These are phyloP conservation scores for Beauveria caledonica DNA, from an alignment of 2,329 filamentous ascomycete species.

Conservation along the genomic window DNA sequence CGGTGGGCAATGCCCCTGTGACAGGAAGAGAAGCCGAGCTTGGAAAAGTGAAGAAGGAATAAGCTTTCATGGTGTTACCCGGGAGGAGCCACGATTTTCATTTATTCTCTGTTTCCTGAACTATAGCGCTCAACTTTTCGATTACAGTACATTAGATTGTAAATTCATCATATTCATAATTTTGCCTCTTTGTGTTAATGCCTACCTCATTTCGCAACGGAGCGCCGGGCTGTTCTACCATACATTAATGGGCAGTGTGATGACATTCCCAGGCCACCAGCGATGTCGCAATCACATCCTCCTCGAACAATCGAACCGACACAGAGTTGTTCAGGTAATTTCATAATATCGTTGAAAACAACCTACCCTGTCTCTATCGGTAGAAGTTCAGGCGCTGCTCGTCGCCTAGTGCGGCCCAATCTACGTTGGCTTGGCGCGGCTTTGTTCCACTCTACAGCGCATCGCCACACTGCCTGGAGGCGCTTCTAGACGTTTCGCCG, in stretches of 20 bases:
- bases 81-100: not conserved
- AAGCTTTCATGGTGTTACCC: constrained; percentile 13
- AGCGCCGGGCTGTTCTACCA: too few species aligned
- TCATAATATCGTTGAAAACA: too few species aligned
- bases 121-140: constrained; percentile 2
- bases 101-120: not conserved
- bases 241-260: too few species aligned
- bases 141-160: not conserved
- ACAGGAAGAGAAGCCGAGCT: constrained; percentile 41
- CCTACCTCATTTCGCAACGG: too few species aligned
- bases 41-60: constrained; percentile 37
- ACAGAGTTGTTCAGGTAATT: too few species aligned
- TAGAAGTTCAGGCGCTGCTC: not conserved
- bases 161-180: not conserved
- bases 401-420: not conserved
- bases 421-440: not conserved
- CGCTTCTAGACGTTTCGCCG: constrained; percentile 12
- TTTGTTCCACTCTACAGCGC: constrained; percentile 8
- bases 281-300: too few species aligned
- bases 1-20: constrained; percentile 45
- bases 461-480: constrained; percentile 2
- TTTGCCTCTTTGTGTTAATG: too few species aligned
- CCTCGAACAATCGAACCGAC: too few species aligned
- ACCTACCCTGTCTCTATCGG: too few species aligned
- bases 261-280: too few species aligned